Conservation (phyloP, 257 asterid species). For the Rhazya stricta region DNA sequence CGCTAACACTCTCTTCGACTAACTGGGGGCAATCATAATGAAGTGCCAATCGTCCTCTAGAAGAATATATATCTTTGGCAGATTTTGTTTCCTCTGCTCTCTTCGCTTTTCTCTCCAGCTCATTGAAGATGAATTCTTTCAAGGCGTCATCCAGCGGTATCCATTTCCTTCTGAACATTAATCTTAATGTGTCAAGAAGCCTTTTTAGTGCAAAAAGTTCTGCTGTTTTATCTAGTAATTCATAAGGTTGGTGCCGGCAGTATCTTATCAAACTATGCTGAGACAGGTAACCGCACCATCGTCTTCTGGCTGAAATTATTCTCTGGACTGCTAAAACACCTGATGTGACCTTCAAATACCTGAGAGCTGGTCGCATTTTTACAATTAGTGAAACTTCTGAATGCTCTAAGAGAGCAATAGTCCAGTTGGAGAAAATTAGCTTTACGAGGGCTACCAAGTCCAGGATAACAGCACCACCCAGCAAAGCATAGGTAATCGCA, state of each 20-base stretch:
- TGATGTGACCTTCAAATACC: not conserved
- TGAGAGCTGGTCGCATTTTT: not conserved
- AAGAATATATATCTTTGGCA: slow-evolving; percentile 10
- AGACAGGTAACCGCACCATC: not conserved
- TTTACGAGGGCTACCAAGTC: slow-evolving; percentile 13
- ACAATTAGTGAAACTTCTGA: not conserved
- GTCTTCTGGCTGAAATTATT: not conserved
- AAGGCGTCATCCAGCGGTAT: slow-evolving; percentile 6
- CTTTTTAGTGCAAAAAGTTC: slow-evolving; percentile 2
- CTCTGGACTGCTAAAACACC: not conserved
- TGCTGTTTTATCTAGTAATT: not conserved
- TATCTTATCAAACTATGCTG: not conserved
- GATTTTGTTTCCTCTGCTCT: not conserved
- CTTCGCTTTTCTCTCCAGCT: not conserved
- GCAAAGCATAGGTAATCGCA: slow-evolving; percentile 16
- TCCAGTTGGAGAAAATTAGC: slow-evolving; percentile 21
- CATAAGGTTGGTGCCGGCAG: not conserved
- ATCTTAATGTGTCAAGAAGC: not conserved
- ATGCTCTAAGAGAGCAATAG: not conserved
- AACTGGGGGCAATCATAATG: not conserved
- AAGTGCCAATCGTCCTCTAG: slow-evolving; percentile 36
- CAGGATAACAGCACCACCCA: slow-evolving; percentile 17
- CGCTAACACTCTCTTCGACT: not conserved
- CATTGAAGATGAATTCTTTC: not conserved
- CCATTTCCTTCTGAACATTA: not conserved